A percentile compares a stretch with the other conserved stretches of the same genome.
Conservation (phyloP, 305 asterid species). For the Solanum aculeatissimum region DNA sequence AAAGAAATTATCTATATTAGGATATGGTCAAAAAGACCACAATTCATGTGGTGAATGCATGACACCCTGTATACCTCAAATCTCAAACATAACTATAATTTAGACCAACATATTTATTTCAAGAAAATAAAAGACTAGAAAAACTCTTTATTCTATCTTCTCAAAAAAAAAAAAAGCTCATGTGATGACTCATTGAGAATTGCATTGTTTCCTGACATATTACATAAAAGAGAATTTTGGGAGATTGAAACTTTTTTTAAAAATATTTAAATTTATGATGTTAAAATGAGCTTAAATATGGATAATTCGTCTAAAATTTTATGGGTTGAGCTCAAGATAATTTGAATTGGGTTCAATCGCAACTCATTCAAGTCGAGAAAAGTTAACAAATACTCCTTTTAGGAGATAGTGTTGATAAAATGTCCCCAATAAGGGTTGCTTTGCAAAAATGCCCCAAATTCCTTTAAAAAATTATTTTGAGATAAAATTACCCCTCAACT, state of each 20-base stretch:
- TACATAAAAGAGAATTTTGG: not conserved
- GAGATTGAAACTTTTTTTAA: not conserved
- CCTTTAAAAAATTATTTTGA: too few species aligned
- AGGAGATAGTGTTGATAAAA: too few species aligned
- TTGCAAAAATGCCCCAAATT: too few species aligned
- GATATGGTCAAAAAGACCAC: not conserved
- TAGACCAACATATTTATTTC: slow-evolving; percentile 5
- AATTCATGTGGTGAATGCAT: slow-evolving; percentile 2
- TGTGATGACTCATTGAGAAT: not conserved
- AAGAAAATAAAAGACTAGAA: not conserved
- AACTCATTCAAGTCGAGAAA: too few species aligned
- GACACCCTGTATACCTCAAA: slow-evolving; percentile 29
- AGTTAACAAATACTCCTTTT: too few species aligned
- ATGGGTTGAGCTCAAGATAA: too few species aligned
- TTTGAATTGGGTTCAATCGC: too few species aligned
- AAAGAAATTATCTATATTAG: not conserved
- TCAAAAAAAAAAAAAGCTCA: not conserved
- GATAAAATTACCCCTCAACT: too few species aligned
- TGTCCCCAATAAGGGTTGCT: too few species aligned
- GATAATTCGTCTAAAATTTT: too few species aligned
- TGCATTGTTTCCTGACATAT: not conserved
- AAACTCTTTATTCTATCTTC: not conserved
- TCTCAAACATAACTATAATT: slow-evolving; percentile 13
- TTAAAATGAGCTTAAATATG: too few species aligned
- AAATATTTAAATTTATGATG: too few species aligned